phyloP scores from a whole-genome alignment of 805 yeast species.

The Peterozyma xylosa region DNA sequence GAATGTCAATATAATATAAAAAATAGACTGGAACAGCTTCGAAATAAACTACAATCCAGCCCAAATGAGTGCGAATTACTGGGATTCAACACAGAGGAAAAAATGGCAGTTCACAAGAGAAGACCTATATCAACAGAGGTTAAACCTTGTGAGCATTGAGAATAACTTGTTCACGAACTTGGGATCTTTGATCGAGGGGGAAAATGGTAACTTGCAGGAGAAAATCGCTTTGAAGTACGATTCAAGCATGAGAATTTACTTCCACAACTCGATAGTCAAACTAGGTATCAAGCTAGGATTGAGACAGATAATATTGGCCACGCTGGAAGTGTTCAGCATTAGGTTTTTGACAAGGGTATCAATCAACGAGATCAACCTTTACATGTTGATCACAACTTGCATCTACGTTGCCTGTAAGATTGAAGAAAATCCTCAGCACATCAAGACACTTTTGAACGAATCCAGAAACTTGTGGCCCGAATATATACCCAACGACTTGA shows the following conservation, averaged over 20 bases:
- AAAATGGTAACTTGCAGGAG: neutral
- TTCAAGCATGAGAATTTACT: slow-evolving; percentile 62
- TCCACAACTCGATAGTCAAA: slow-evolving; percentile 68
- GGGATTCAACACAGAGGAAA: slow-evolving; percentile 76
- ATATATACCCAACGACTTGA: slow-evolving; percentile 82
- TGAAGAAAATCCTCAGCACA: slow-evolving; percentile 94
- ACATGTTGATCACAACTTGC: slow-evolving; percentile 75
- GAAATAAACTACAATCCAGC: no score
- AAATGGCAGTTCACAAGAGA: slow-evolving; percentile 78
- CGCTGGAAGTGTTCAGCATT: slow-evolving; percentile 82
- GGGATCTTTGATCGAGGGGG: slow-evolving; percentile 7
- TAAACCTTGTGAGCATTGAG: slow-evolving; percentile 14
- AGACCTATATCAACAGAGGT: slow-evolving; percentile 29
- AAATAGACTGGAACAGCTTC: no score
- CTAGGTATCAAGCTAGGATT: slow-evolving; percentile 73
- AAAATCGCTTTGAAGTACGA: slow-evolving; percentile 39
- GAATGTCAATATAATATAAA: no score
- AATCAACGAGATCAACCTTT: slow-evolving; percentile 74
- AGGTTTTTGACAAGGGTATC: slow-evolving; percentile 70
- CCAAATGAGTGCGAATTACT: slow-evolving; percentile 74
- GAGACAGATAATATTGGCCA: slow-evolving; percentile 78
- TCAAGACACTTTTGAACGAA: slow-evolving; percentile 73
- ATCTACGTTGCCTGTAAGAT: slow-evolving; percentile 87
- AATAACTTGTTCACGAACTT: slow-evolving; percentile 9
- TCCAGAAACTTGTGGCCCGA: slow-evolving; percentile 94